These are phyloP conservation scores for Ashbya aceris DNA, from an alignment of 1,139 yeast species.

Conservation along the genomic window DNA sequence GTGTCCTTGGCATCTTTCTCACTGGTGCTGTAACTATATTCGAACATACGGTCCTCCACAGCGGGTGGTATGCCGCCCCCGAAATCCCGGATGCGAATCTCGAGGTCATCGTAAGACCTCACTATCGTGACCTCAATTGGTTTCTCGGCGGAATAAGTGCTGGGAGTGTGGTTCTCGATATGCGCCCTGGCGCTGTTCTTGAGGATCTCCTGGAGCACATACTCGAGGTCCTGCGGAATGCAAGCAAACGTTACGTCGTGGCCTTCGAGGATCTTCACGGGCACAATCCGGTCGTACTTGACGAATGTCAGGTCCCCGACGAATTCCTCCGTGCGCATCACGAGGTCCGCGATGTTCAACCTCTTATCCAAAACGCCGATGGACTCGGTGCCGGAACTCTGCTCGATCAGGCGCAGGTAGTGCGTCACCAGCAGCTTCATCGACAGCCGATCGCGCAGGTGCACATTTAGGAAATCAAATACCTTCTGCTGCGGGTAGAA, in stretches of 20 bases:
- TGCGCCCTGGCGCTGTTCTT: conserved; percentile 84
- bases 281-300: conserved; percentile 69
- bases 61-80: conserved; percentile 82
- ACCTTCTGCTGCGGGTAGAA: conserved; percentile 43
- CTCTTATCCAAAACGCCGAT: conserved; percentile 67
- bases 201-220: conserved; percentile 75
- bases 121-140: conserved; percentile 68
- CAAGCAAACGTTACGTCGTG: conserved; percentile 53
- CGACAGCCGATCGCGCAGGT: conserved; percentile 72
- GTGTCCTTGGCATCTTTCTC: conserved; percentile 22
- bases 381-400: conserved; percentile 28
- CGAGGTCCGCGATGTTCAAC: conserved; percentile 51
- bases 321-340: conserved; percentile 55
- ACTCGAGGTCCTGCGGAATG: conserved; percentile 79
- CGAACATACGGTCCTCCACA: conserved; percentile 59
- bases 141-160: conserved; percentile 30
- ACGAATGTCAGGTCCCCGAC: conserved; percentile 76
- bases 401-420: conserved; percentile 52
- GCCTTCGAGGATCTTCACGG: conserved; percentile 48
- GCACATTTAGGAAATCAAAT: conserved; percentile 60
- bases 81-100: conserved; percentile 68
- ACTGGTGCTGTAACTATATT: conserved; percentile 77
- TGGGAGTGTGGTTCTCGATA: conserved; percentile 46
- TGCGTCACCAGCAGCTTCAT: conserved; percentile 82
- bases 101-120: conserved; percentile 36